Evolutionary conservation across 2,329 filamentous ascomycete species (phyloP), one percentile per base, ranked within the genome.

Genomic region (Capronia americana): DNA sequence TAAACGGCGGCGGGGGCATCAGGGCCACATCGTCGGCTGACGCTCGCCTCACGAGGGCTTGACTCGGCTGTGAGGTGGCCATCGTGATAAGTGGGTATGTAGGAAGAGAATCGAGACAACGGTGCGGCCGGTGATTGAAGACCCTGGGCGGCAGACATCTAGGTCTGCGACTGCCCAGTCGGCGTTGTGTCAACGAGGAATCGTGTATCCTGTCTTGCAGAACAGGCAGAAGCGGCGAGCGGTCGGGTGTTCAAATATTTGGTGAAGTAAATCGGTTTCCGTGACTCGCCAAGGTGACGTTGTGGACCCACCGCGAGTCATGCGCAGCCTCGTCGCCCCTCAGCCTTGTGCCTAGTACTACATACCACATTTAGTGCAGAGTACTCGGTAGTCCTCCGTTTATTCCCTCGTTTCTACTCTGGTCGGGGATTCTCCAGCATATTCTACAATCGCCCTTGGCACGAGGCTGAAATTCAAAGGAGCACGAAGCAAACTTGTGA

Each of bases 1-100:
- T 98, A 50, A 89, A 83, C 0, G 88, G 85, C 3, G 93, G 92
- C 5, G 94, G 93, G 11, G 93, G 93, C 93, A 97, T 98, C 61
- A 96, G 81, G 63, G 91, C 88, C n/a, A 72, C 65, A 56, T 72
- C 71, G 38, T 55, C 34, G 38, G 34, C 32, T 1, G 57, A 61
- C 0, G 38, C n/a, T 10, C 67, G 69, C 60, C 63, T 65, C 23
- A 63, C 38, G n/a, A 71, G 63, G 41, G 69, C 65, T 34, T 63
- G 65, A 34, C 57, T 58, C 7, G 66, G 34, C 14, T 59, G 50
- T 12, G 61, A 53, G 11, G 63, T 30, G 12, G 65, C 54, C 68
- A 70, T 66, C 20, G 24, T 55, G 48, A 24, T 26, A 14, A 14
- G 3, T 5, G 11, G 23, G 14, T 14, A 4, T 24, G 26, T 2